phyloP scores from a whole-genome alignment of 768 basidiomycete species.

The Boletus bicolor region DNA sequence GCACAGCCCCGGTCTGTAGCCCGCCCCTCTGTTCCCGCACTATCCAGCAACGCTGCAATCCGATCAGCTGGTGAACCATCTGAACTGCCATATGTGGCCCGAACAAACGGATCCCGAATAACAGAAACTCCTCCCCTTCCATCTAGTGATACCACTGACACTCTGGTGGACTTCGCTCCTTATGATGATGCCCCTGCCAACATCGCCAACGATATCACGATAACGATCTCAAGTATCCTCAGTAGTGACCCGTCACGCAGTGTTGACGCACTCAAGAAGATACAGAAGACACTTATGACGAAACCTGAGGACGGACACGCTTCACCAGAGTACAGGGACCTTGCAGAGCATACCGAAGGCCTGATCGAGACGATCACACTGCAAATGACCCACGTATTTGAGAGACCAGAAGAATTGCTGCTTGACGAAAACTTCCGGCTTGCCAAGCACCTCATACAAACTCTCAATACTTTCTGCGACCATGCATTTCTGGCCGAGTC shows the following conservation, averaged over 20 bases:
- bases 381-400: conserved; percentile 91
- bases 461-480: conserved; percentile 92
- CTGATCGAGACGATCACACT: conserved; percentile 87
- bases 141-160: conserved; percentile 30
- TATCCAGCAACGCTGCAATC: conserved; percentile 23
- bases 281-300: conserved; percentile 81
- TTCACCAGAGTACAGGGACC: conserved; percentile 68
- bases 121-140: conserved; percentile 15
- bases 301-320: conserved; percentile 71
- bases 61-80: conserved; percentile 28
- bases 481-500: conserved; percentile 85
- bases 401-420: conserved; percentile 69
- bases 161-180: conserved; percentile 32
- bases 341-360: conserved; percentile 76
- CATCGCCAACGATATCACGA: conserved; percentile 58
- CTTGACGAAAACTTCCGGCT: conserved; percentile 84
- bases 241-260: conserved; percentile 82
- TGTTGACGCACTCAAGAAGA: conserved; percentile 90
- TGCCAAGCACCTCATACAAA: conserved; percentile 96
- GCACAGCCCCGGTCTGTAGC: conserved; percentile 53
- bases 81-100: conserved; percentile 29
- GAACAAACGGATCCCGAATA: conserved; percentile 15
- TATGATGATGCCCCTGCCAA: conserved; percentile 18
- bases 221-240: conserved; percentile 85
- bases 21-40: conserved; percentile 31